phyloP scores from a whole-genome alignment of 306 rosid species.

The Boehmeria nivea region DNA sequence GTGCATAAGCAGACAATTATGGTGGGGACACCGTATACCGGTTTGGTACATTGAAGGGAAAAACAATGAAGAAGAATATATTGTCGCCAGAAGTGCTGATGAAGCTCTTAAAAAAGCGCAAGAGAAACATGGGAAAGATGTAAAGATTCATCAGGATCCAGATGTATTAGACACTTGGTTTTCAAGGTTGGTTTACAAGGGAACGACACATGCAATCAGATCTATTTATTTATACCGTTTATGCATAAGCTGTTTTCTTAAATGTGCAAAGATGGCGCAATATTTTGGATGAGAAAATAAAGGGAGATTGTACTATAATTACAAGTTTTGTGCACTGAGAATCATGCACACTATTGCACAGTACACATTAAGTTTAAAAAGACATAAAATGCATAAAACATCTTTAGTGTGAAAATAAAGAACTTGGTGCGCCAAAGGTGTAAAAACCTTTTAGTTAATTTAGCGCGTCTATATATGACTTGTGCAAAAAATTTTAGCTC shows the following conservation, averaged over 20 bases:
- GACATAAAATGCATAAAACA: too few species aligned
- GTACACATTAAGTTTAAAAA: too few species aligned
- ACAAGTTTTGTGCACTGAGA: too few species aligned
- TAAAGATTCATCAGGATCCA: slow-evolving; percentile 88
- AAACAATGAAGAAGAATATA: slow-evolving; percentile 80
- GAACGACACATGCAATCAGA: background rate
- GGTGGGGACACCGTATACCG: slow-evolving; percentile 99
- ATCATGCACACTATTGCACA: too few species aligned
- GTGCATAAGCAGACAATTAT: slow-evolving; percentile 99
- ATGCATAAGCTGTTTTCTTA: slow-evolving; percentile 4
- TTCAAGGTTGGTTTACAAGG: slow-evolving; percentile 61
- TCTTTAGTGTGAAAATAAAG: too few species aligned
- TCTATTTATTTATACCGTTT: background rate
- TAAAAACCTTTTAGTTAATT: too few species aligned
- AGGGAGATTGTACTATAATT: too few species aligned
- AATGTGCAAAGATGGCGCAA: too few species aligned
- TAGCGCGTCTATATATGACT: too few species aligned
- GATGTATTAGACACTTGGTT: slow-evolving; percentile 99
- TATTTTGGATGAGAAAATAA: too few species aligned
- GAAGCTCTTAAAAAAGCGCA: slow-evolving; percentile 79
- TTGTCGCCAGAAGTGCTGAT: slow-evolving; percentile 75
- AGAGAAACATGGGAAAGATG: slow-evolving; percentile 62
- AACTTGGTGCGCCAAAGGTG: too few species aligned
- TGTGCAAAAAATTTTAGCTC: too few species aligned
- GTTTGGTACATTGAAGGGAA: slow-evolving; percentile 93